Evolutionary conservation across 805 yeast species (phyloP).

Genomic region (Pichia heedii): DNA sequence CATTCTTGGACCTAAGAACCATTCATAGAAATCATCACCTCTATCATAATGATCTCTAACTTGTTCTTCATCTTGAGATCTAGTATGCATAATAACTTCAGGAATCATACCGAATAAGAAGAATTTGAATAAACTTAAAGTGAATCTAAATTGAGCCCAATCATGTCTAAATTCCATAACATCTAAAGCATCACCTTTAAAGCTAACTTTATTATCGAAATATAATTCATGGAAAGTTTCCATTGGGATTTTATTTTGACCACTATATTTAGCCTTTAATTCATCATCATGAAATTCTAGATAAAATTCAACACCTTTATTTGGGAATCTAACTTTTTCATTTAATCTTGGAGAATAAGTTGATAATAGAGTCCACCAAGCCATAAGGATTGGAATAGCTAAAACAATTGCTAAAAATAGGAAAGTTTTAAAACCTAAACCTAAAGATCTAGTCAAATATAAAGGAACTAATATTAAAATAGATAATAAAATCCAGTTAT

Average conservation of each 20-base stretch:
- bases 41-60: constrained; percentile 94
- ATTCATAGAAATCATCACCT: constrained; percentile 89
- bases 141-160: constrained; percentile 80
- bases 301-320: constrained; percentile 69
- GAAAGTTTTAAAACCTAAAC: constrained; percentile 64
- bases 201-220: constrained; percentile 74
- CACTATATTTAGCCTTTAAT: constrained; percentile 59
- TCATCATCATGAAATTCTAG: constrained; percentile 72
- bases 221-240: constrained; percentile 86
- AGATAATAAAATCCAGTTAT: constrained; percentile 45
- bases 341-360: constrained; percentile 74
- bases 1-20: constrained; percentile 95
- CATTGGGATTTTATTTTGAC: constrained; percentile 74
- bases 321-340: constrained; percentile 67
- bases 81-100: constrained; percentile 84
- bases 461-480: constrained; percentile 51
- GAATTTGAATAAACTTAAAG: constrained; percentile 65
- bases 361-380: constrained; percentile 74
- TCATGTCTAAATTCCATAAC: constrained; percentile 82
- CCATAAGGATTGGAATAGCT: constrained; percentile 65
- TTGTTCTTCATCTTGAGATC: constrained; percentile 93
- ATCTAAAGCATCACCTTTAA: constrained; percentile 83
- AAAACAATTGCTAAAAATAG: constrained; percentile 46
- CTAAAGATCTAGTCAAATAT: constrained; percentile 53
- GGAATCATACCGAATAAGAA: constrained; percentile 86